A percentile compares a stretch with the other conserved stretches of the same genome.
Conservation (phyloP, 371 early-diverging fungal genomes). For the Apophysomyces sp. region DNA sequence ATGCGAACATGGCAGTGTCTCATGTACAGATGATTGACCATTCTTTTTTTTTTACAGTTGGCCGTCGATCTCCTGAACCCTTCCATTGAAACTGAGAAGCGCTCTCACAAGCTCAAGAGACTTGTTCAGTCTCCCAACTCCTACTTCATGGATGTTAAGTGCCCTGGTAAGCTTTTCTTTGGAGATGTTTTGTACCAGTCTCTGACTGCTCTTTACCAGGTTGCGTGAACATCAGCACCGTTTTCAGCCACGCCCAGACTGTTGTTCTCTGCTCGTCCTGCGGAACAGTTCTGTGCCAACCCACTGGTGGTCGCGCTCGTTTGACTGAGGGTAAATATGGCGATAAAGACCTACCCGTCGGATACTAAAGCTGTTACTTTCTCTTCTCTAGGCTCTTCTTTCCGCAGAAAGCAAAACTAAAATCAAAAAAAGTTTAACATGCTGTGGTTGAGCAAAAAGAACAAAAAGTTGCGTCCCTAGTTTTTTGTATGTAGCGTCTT, state of each 20-base stretch:
- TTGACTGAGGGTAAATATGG: constrained; percentile 81
- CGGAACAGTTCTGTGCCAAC: constrained; percentile 95
- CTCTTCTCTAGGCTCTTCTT: constrained; percentile 30
- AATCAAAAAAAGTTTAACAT: constrained; percentile 13
- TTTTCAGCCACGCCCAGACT: constrained; percentile 99
- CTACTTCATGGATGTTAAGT: constrained; percentile 99
- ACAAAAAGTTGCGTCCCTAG: not conserved
- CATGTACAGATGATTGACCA: not conserved
- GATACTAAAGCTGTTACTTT: not conserved
- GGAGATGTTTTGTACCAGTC: not conserved
- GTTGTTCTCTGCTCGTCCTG: constrained; percentile 97
- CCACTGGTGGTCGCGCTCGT: constrained; percentile 99
- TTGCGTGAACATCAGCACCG: constrained; percentile 96
- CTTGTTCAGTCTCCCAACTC: constrained; percentile 99
- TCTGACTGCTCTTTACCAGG: constrained; percentile 42
- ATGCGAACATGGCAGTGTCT: not conserved
- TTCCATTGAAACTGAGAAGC: constrained; percentile 89
- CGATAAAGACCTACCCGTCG: not conserved
- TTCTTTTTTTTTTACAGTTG: constrained; percentile 61
- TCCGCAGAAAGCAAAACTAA: constrained; percentile 57
- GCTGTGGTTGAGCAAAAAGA: not conserved
- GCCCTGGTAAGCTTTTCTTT: constrained; percentile 73
- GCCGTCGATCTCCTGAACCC: constrained; percentile 99
- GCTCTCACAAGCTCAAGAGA: constrained; percentile 99
- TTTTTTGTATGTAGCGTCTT: not conserved